A percentile compares a stretch with the other conserved stretches of the same genome.
These are phyloP conservation scores for Micractinium conductrix DNA, from an alignment of 139 green algal species.

Conservation along the genomic window DNA sequence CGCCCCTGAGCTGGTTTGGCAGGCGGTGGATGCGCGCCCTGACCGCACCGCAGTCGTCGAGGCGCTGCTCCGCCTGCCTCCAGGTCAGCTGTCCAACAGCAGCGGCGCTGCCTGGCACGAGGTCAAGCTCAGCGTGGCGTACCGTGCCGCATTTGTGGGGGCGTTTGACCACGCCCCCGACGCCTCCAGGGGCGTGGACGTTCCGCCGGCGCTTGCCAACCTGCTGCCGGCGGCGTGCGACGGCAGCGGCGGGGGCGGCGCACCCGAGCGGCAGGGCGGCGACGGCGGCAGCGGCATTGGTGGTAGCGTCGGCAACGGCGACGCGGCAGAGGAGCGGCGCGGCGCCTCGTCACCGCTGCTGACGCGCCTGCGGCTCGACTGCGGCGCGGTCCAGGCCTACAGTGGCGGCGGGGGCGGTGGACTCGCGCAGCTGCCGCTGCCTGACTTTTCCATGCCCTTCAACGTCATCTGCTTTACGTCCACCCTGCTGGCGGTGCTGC, in stretches of 20 bases:
- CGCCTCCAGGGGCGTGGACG: conserved; percentile 85
- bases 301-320: not conserved
- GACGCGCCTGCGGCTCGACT: not conserved
- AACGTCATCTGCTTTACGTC: conserved; percentile 92
- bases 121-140: conserved; percentile 60
- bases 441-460: conserved; percentile 97
- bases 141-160: conserved; percentile 75
- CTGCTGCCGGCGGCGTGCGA: conserved; percentile 17
- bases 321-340: not conserved
- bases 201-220: conserved; percentile 78
- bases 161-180: conserved; percentile 79
- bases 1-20: conserved; percentile 7
- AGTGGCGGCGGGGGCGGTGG: conserved; percentile 4
- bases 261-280: not conserved
- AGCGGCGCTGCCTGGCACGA: conserved; percentile 37
- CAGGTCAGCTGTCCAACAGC: conserved; percentile 42
- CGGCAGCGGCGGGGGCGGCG: conserved; percentile 5
- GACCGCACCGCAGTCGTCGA: conserved; percentile 28
- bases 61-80: conserved; percentile 28
- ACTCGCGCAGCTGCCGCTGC: conserved; percentile 79
- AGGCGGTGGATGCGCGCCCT: not conserved
- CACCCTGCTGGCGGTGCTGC: conserved; percentile 84
- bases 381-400: conserved; percentile 3
- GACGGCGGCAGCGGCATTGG: not conserved
- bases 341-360: not conserved